Conservation (phyloP, 371 early-diverging fungal genomes). For the Mortierella sp. region DNA sequence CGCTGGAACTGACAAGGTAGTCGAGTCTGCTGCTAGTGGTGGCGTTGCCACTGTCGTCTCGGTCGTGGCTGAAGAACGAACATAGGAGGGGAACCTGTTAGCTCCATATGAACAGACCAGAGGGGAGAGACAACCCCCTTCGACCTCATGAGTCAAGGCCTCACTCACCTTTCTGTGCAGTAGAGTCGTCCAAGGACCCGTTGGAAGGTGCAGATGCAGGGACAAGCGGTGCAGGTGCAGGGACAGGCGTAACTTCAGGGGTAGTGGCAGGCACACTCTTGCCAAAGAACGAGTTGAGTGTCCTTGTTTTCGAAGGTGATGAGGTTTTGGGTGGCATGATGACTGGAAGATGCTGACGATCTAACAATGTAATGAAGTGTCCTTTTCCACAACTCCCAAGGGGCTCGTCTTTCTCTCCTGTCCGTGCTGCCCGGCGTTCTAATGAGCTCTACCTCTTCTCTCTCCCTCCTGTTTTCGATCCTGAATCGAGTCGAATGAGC, state of each 20-base stretch:
- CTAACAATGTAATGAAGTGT: too few relatives aligned
- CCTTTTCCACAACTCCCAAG: too few relatives aligned
- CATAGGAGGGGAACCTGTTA: too few relatives aligned
- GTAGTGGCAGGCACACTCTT: not conserved
- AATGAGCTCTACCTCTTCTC: too few relatives aligned
- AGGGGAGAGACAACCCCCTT: too few relatives aligned
- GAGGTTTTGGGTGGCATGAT: conserved; percentile 20
- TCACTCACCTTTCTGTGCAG: conserved; percentile 2
- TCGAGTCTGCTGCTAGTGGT: not conserved
- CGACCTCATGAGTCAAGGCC: not conserved
- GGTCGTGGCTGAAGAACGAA: not conserved
- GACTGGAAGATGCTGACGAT: not conserved
- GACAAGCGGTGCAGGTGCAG: too few relatives aligned
- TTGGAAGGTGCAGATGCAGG: not conserved
- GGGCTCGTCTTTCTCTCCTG: too few relatives aligned
- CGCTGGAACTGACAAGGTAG: not conserved
- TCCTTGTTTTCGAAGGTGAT: conserved; percentile 13
- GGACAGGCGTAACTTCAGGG: too few relatives aligned
- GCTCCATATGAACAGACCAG: too few relatives aligned
- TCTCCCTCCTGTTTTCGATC: too few relatives aligned
- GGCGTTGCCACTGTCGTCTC: not conserved
- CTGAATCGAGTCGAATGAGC: too few relatives aligned
- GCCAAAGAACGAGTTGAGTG: conserved; percentile 18
- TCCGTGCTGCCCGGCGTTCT: too few relatives aligned
- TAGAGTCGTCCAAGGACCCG: not conserved